phyloP scores from a whole-genome alignment of 306 rosid genomes.

The Cicer arietinum region DNA sequence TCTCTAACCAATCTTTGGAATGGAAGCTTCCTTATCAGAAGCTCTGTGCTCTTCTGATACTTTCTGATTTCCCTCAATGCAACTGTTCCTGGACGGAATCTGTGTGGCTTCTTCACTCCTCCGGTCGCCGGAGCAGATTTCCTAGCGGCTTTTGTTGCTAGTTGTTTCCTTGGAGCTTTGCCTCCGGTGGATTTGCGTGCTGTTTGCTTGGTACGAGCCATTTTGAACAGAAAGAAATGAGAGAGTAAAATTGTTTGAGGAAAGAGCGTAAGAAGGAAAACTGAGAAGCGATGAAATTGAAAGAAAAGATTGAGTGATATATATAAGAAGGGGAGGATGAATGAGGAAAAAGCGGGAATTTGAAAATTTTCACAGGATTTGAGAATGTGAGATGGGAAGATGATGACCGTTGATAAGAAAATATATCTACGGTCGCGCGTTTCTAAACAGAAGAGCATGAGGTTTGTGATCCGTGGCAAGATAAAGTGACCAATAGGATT shows the following conservation, averaged over 20 bases:
- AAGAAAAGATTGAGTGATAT: background rate
- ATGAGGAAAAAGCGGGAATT: slow-evolving; percentile 27
- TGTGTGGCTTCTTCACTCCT: slow-evolving; percentile 62
- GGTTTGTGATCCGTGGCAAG: slow-evolving; percentile 34
- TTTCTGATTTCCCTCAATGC: slow-evolving; percentile 55
- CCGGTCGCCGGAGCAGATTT: slow-evolving; percentile 63
- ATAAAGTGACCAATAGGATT: slow-evolving; percentile 13
- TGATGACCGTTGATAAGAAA: background rate
- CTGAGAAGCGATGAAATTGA: background rate
- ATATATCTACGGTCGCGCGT: background rate
- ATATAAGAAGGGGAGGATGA: background rate
- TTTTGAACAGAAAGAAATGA: background rate
- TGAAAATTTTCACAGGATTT: background rate
- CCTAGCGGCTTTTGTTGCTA: slow-evolving; percentile 58
- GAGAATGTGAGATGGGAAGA: background rate
- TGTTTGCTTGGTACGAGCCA: slow-evolving; percentile 49
- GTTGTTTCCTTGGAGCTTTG: slow-evolving; percentile 63
- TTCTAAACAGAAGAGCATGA: background rate
- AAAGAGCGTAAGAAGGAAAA: background rate
- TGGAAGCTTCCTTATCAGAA: slow-evolving; percentile 52
- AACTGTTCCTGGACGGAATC: slow-evolving; percentile 57
- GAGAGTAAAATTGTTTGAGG: too few relatives aligned
- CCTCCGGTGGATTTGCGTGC: slow-evolving; percentile 53
- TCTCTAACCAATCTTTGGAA: slow-evolving; percentile 45
- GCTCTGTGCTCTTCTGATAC: slow-evolving; percentile 62